These are phyloP conservation scores for Pezicula radicicola DNA, from an alignment of 2,329 filamentous ascomycete species.

Conservation along the genomic window DNA sequence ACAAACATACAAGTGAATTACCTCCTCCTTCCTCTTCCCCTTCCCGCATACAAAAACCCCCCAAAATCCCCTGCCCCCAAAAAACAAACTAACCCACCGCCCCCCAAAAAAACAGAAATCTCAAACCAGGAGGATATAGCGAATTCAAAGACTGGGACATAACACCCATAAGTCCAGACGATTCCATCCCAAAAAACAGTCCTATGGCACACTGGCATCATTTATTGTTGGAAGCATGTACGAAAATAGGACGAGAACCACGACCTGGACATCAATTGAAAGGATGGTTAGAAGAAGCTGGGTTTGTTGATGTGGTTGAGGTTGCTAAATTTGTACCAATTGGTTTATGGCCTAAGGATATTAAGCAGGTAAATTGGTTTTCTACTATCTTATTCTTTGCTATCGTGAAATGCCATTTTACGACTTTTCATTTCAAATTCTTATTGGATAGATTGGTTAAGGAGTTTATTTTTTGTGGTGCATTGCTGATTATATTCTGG, in stretches of 20 bases:
- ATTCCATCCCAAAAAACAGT: neutral
- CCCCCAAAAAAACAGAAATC: constrained; percentile 1
- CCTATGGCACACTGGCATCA: neutral
- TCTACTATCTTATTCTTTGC: no score
- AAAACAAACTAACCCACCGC: no score
- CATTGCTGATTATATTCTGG: no score
- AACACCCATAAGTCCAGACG: neutral
- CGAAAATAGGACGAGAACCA: constrained; percentile 24
- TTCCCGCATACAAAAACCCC: no score
- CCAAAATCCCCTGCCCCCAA: no score
- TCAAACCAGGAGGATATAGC: constrained; percentile 6
- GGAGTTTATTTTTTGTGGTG: no score
- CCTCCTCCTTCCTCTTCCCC: no score
- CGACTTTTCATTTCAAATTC: no score
- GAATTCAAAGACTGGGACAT: constrained; percentile 8
- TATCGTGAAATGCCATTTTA: no score
- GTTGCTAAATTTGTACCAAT: constrained; percentile 11
- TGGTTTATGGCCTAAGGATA: constrained; percentile 8
- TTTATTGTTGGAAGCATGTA: constrained; percentile 33
- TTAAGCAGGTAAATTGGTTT: neutral
- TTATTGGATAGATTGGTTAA: no score
- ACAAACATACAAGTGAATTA: neutral
- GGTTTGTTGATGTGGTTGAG: constrained; percentile 14
- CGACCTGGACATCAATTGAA: constrained; percentile 10
- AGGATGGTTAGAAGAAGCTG: constrained; percentile 20